Evolutionary conservation across 2,329 filamentous ascomycete species (phyloP).

Genomic region (Aspergillus ustus): DNA sequence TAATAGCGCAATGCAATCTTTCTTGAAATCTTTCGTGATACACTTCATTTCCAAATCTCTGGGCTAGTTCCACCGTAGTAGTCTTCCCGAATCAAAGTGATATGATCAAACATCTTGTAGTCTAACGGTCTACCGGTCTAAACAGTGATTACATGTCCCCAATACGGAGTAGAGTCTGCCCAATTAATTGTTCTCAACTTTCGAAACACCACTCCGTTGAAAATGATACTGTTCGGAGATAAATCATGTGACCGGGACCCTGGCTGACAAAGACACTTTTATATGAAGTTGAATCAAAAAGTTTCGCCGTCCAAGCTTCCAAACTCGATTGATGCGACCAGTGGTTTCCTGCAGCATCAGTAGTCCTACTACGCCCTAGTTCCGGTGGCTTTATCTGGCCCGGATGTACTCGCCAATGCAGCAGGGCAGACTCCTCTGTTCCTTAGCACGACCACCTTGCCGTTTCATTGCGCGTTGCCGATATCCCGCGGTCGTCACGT

Average conservation of each 20-base stretch:
- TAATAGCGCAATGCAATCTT: too few species aligned
- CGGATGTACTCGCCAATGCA: slow-evolving; percentile 47
- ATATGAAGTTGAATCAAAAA: slow-evolving; percentile 12
- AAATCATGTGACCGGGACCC: slow-evolving; percentile 8
- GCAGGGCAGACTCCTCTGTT: slow-evolving; percentile 40
- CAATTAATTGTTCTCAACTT: neutral
- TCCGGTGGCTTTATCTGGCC: slow-evolving; percentile 33
- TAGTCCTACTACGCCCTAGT: slow-evolving; percentile 21
- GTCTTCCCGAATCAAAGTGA: too few species aligned
- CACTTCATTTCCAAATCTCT: too few species aligned
- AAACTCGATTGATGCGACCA: slow-evolving; percentile 23
- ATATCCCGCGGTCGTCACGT: slow-evolving; percentile 33
- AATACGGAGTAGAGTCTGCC: too few species aligned
- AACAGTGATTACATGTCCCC: too few species aligned
- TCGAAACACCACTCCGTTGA: too few species aligned
- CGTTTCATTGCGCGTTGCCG: slow-evolving; percentile 44
- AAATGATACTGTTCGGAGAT: neutral
- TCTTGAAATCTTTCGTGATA: too few species aligned
- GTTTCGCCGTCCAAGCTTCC: neutral
- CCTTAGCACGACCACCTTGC: slow-evolving; percentile 41
- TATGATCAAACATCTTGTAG: too few species aligned
- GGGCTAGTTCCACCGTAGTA: too few species aligned
- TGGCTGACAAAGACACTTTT: slow-evolving; percentile 8
- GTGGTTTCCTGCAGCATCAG: slow-evolving; percentile 23
- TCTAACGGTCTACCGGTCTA: too few species aligned